phyloP scores from a whole-genome alignment of 108 stramenopile species.

The Nitzschia inconspicua region DNA sequence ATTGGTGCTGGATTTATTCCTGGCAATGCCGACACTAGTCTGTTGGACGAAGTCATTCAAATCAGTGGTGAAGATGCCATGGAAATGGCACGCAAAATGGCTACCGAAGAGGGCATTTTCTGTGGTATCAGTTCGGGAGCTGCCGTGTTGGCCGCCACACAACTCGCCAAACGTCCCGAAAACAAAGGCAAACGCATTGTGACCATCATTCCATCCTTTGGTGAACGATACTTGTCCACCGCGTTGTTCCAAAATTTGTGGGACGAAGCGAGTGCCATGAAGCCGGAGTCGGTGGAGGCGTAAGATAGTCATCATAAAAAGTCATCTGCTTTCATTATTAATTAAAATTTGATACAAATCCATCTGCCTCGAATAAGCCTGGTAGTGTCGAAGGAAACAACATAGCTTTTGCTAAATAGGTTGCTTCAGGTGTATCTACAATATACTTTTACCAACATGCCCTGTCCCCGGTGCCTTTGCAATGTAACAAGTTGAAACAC shows the following conservation, averaged over 20 bases:
- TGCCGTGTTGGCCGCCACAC: conserved; percentile 63
- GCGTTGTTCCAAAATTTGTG: conserved; percentile 88
- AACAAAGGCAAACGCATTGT: conserved; percentile 68
- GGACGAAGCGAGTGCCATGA: conserved; percentile 81
- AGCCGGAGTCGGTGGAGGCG: conserved; percentile 55
- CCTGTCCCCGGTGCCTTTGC: conserved; percentile 3
- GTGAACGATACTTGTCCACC: conserved; percentile 79
- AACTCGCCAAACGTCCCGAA: conserved; percentile 70
- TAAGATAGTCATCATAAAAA: conserved; percentile 2
- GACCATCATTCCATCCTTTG: conserved; percentile 71
- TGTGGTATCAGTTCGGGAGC: conserved; percentile 67
- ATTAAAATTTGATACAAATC: background rate
- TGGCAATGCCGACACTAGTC: conserved; percentile 52
- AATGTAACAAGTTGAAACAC: conserved; percentile 5
- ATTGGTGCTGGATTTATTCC: conserved; percentile 75
- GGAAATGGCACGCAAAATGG: conserved; percentile 53
- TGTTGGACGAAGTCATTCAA: conserved; percentile 71
- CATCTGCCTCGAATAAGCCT: background rate
- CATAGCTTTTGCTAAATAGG: too few species aligned
- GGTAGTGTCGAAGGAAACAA: too few species aligned
- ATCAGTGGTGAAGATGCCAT: conserved; percentile 66
- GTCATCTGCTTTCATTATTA: too few species aligned
- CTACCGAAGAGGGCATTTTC: conserved; percentile 62
- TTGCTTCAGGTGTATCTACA: too few species aligned
- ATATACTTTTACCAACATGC: background rate